Conservation (phyloP, 164 flowering plant species). For the Vitis riparia region DNA sequence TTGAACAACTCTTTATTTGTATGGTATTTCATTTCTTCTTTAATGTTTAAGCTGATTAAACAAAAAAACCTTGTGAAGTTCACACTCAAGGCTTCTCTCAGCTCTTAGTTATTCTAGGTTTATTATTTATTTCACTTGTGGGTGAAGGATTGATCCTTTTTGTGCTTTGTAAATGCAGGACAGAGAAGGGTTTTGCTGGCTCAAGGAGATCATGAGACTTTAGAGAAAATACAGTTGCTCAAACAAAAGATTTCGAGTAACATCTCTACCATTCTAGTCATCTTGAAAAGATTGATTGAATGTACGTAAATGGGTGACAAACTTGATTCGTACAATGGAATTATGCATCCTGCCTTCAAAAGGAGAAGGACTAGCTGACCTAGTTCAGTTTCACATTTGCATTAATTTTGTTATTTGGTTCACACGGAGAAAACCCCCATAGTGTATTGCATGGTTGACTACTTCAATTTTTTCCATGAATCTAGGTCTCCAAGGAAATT, state of each 20-base stretch:
- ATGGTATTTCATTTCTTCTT: too few species aligned
- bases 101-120: too few species aligned
- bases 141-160: neutral
- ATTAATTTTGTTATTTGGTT: too few species aligned
- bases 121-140: neutral
- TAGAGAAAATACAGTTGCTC: slow-evolving; percentile 42
- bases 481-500: too few species aligned
- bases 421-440: too few species aligned
- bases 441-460: too few species aligned
- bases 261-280: slow-evolving; percentile 41
- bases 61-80: too few species aligned
- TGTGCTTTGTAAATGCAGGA: slow-evolving; percentile 19
- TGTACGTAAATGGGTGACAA: slow-evolving; percentile 55
- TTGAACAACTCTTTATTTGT: too few species aligned
- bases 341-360: slow-evolving; percentile 65
- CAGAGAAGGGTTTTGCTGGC: slow-evolving; percentile 1
- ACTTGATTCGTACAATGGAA: slow-evolving; percentile 37
- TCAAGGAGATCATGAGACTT: slow-evolving; percentile 29
- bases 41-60: too few species aligned
- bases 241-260: slow-evolving; percentile 56
- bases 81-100: too few species aligned
- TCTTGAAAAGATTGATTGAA: slow-evolving; percentile 63
- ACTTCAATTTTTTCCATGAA: too few species aligned
- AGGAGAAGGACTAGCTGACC: slow-evolving; percentile 41
- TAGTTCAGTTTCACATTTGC: neutral